Base-by-base conservation (phyloP, 257 asterid genomes). In the Schizonepeta tenuifolia region DNA sequence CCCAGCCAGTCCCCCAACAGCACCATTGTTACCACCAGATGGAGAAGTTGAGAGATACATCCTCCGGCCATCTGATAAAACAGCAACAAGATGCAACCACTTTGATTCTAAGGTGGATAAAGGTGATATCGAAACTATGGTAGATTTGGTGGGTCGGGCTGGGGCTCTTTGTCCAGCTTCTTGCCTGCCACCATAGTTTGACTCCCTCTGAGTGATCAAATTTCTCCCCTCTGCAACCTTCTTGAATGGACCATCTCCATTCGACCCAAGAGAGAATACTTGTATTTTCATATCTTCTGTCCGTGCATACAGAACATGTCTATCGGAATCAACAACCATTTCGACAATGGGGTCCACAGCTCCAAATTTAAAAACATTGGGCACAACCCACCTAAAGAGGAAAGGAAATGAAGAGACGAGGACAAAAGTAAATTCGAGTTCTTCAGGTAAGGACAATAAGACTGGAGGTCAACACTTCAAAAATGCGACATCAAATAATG, bases 251-350 rank as follows among this genome's bases (percentile, higher is more conserved):
- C 96, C 96, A 83, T 82, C 95, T 75, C 98, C 98, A 75, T 75
- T 80, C 18, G 82, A 86, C 77, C 98, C 98, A 72, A 92, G 86
- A 73, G 98, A 87, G 85, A 82, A 95, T 54, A 90, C 91, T 79
- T 88, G 98, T 61, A 95, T 87, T 83, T 89, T 92, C 98, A 92
- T 90, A 75, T 90, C 97, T 79, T 92, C 99, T 7, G 98, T 88
- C 14, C 97, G 96, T 66, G 96, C 89, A 77, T 92, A 95, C 74
- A 95, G 75, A 63, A 88, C 86, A 79, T 92, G 83, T 75, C 97
- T 88, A 89, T 95, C 98, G 53, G 89, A 87, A 83, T 95, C 99
- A 74, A 86, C 84, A 65, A 90, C 99, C 98, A 95, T 88, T 83
- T 95, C 98, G 36, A 92, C 90, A 70, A 90, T 87, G 46, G 98